A percentile compares a stretch with the other conserved stretches of the same genome.
These are phyloP conservation scores for Candida oleophila DNA, from an alignment of 805 yeast genomes.

Conservation along the genomic window DNA sequence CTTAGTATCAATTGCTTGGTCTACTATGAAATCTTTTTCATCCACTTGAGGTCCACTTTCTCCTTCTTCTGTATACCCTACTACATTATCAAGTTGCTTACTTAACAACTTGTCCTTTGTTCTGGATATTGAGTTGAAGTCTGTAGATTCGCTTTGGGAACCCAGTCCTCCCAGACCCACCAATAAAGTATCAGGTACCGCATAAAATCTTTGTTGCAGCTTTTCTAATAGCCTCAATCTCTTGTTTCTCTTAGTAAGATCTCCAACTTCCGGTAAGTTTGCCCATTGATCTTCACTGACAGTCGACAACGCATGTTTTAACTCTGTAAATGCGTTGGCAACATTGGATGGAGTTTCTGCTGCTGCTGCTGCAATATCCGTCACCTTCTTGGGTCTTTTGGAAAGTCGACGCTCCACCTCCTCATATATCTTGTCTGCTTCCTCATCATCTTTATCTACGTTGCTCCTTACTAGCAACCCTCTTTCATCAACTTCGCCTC, in stretches of 20 bases:
- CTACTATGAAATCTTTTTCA: conserved; percentile 21
- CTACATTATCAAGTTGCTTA: conserved; percentile 46
- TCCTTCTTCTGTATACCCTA: conserved; percentile 5
- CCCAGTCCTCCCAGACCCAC: not conserved
- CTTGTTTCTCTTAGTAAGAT: conserved; percentile 77
- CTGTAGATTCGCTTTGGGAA: conserved; percentile 28
- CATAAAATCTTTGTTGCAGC: conserved; percentile 67
- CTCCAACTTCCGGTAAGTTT: conserved; percentile 82
- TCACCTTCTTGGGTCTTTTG: conserved; percentile 27
- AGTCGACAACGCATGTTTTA: conserved; percentile 58
- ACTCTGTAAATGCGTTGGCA: conserved; percentile 61
- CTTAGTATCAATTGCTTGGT: conserved; percentile 18
- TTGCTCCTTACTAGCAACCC: conserved; percentile 28
- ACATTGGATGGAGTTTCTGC: conserved; percentile 24
- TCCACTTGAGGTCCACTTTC: conserved; percentile 23
- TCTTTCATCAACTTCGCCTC: conserved; percentile 28
- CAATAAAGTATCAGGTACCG: conserved; percentile 75
- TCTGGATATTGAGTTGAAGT: conserved; percentile 55
- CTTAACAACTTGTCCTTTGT: conserved; percentile 63
- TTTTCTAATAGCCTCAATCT: conserved; percentile 63
- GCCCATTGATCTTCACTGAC: conserved; percentile 78
- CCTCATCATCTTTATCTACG: conserved; percentile 60
- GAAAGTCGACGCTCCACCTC: conserved; percentile 60
- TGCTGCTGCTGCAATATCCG: conserved; percentile 11
- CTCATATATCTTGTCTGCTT: conserved; percentile 71